Evolutionary conservation across 805 yeast species (phyloP).

Genomic region (Lipomyces spencermartinsiae): DNA sequence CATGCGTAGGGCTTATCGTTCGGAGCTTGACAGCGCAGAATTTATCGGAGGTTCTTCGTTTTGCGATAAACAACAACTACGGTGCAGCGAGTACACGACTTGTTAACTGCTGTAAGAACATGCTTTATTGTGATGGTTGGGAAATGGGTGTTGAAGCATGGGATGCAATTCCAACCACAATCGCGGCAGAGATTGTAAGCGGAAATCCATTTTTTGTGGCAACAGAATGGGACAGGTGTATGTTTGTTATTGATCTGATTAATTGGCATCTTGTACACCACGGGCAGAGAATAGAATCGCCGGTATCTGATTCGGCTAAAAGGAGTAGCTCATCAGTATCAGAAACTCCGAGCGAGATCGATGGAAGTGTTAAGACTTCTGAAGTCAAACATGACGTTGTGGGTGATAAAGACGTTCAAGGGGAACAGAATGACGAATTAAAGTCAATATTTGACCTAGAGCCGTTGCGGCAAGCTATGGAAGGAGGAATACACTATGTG

Average conservation of each 20-base stretch:
- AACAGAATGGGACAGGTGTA: slow-evolving; percentile 61
- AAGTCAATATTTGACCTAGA: slow-evolving; percentile 13
- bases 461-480: slow-evolving; percentile 48
- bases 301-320: neutral
- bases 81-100: slow-evolving; percentile 56
- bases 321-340: neutral
- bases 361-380: neutral
- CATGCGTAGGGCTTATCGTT: slow-evolving; percentile 52
- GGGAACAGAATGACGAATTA: neutral
- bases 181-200: slow-evolving; percentile 55
- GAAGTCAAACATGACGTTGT: slow-evolving; percentile 7
- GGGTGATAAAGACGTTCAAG: neutral
- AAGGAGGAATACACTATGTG: slow-evolving; percentile 54
- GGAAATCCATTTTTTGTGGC: slow-evolving; percentile 61
- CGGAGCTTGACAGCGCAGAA: slow-evolving; percentile 48
- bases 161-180: slow-evolving; percentile 54
- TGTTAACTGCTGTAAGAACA: slow-evolving; percentile 55
- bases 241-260: slow-evolving; percentile 47
- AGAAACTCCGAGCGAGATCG: neutral
- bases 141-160: slow-evolving; percentile 54
- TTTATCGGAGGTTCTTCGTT: slow-evolving; percentile 49
- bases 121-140: slow-evolving; percentile 58
- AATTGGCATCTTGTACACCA: slow-evolving; percentile 18
- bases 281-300: neutral
- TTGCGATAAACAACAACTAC: slow-evolving; percentile 54